Evolutionary conservation across 345 rosid species (phyloP), one percentile per base, ranked within the genome.

Genomic region (Nasturtium officinale): DNA sequence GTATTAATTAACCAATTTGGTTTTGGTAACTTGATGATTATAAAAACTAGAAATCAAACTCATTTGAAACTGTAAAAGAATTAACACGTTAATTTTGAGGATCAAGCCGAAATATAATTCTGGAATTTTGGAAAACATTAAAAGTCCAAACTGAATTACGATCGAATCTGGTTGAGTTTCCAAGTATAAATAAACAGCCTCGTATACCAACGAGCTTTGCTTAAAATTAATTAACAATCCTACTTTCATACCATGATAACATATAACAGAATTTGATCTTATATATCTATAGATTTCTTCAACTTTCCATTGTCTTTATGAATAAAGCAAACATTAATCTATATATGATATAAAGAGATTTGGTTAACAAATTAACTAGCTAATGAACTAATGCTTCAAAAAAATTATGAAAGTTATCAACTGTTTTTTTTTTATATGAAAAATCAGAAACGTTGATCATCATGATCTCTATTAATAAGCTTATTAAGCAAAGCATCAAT

Each of bases 401-500:
- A 77, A 54, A 30, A 57, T 21, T 10, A 15, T 38, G 5, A 42
- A n/a, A 78, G 25, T 23, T 23, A 23, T 23, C 1, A 23, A 23
- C 25, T 23, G 25, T 23, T 23, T 23, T 23, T 23, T 23, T 23
- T 23, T 23, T 23, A 23, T 23, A 23, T 23, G 25, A 23, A 23
- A 23, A 57, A 10, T 37, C 33, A 73, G 56, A 46, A 79, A 74
- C 54, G 77, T 82, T 28, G 81, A 67, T 38, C 78, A 82, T 59
- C 40, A 48, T 69, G 89, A 63, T 88, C 83, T 80, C 88, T 85
- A 17, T 75, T 84, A 37, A 95, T 84, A 37, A 95, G 82, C 81
- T 87, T 87, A 82, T 83, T 86, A 62, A 95, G 75, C 32, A 95
- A 84, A 30, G 89, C 87, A 17, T 90, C 87, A 67, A 95, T 85